Evolutionary conservation across 352 stramenopile genomes (phyloP), one percentile per base, ranked within the genome.

Genomic region (Globisporangium polare): DNA sequence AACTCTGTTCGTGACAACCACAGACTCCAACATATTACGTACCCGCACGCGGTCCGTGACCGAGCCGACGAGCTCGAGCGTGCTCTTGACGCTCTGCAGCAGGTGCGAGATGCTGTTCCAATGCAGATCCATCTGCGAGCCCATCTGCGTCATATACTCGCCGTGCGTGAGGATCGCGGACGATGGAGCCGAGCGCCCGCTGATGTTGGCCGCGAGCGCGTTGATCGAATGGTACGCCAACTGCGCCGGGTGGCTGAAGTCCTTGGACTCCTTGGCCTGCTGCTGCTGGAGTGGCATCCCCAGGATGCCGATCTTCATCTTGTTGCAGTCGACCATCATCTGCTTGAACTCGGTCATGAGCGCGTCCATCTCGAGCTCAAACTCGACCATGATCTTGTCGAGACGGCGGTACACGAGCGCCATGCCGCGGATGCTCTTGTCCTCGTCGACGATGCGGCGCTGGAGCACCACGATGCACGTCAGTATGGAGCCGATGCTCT

Each of bases 81-180:
- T 87, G 53, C 81, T 79, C 63, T 90, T 89, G 58, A 95, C 63
- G 49, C 81, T 95, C 61, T 92, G 78, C 46, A 91, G 75, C 45
- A 95, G 63, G 65, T 90, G 80, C 62, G 80, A 88, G 66, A 93
- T 85, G 65, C 82, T 93, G 73, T 91, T 91, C 80, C 82, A 92
- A 74, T 95, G 86, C 60, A 92, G 69, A 73, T 93, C 86, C 71
- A 95, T 73, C 62, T 93, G 82, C 67, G 83, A 85, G 49, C 73
- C 79, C 62, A 95, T 78, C 65, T 93, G 83, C n/a, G 83, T 86
- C 86, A 95, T 95, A 73, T 93, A 95, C 58, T 91, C 81, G 27
- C 83, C 82, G 62, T 95, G 86, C 33, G 86, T 85, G 13, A 91
- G 73, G 56, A 95, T 89, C 22, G 86, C 86, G 29, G 80, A 65